Base-by-base conservation (phyloP, 371 early-diverging fungal species). In the Haplosporangium sp. region DNA sequence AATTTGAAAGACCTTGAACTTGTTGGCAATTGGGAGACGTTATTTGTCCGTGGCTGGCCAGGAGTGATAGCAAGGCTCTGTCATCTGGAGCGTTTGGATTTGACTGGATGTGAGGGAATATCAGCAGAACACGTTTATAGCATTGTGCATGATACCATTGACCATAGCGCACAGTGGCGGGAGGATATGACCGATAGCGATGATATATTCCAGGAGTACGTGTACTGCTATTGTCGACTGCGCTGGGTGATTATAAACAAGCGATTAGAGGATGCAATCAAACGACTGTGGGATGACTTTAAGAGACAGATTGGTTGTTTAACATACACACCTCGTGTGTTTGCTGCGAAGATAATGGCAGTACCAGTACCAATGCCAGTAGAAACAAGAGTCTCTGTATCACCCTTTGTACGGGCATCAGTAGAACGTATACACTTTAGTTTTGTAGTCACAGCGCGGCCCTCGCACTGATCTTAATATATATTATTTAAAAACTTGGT, bases 1-100 rank as follows among this genome's bases (percentile, higher is more conserved):
- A 72, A 63, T 1, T 15, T 81, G 37, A 63, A 69, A 44, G 76
- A 81, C 2, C 50, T 81, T 20, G 82, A 75, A 37, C 56, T 81
- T n/a, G 64, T 69, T 9, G 82, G 82, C n/a, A 60, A 68, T 20
- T 81, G 82, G 82, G 76, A 66, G 48, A 81, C 82, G 42, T 66
- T 81, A 8, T 48, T 11, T 13, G 72, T 60, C 11, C 44, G 66
- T 61, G 74, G 76, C 3, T 81, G 82, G 82, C 71, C 79, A 42
- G n/a, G n/a, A 34, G 71, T 74, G 44, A 61, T 81, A 17, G 44
- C 60, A 0, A 37, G 17, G 47, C 45, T 75, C 35, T 42, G 57
- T 38, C 61, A 61, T 13, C 53, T 81, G 60, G 76, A 81, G 64
- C 76, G 76, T 0, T 48, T 81, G 50, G 82, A 75, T 40, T 57